Percentiles rank a stretch among this genome's conserved stretches.
Conservation (phyloP, 768 basidiomycete species). For the Rhodotorula diobovata region DNA sequence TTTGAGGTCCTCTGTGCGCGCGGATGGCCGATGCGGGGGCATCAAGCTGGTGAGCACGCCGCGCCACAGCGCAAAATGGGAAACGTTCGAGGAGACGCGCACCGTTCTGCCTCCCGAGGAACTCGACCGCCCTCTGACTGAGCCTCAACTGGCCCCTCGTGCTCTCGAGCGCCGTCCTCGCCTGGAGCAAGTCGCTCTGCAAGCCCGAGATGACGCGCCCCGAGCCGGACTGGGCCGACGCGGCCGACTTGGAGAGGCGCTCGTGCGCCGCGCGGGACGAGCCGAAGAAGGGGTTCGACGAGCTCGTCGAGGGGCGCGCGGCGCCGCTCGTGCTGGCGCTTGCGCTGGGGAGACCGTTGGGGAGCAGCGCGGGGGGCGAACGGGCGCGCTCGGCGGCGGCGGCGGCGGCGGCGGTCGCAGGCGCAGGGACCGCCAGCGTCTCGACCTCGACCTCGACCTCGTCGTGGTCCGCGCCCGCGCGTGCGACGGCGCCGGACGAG, state of each 20-base stretch:
- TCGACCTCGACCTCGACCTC: background rate
- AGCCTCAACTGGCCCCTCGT: constrained; percentile 74
- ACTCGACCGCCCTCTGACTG: constrained; percentile 73
- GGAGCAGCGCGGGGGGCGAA: background rate
- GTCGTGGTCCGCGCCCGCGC: no score
- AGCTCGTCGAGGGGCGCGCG: background rate
- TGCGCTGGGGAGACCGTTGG: background rate
- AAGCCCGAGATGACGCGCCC: constrained; percentile 84
- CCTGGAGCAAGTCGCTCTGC: constrained; percentile 74
- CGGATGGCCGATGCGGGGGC: constrained; percentile 30
- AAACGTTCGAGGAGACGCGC: background rate
- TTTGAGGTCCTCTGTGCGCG: constrained; percentile 68
- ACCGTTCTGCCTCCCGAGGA: constrained; percentile 48
- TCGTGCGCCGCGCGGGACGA: constrained; percentile 13
- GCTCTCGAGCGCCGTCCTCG: constrained; percentile 75
- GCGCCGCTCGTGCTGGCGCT: background rate
- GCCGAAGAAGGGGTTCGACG: constrained; percentile 39
- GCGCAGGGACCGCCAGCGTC: background rate
- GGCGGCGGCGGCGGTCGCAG: no score
- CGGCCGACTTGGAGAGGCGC: constrained; percentile 19
- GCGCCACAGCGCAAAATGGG: background rate
- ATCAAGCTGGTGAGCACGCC: constrained; percentile 48
- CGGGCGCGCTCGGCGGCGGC: background rate
- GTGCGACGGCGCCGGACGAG: background rate
- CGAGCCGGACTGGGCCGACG: constrained; percentile 50